Conservation (phyloP, 2,329 filamentous ascomycete genomes). For the Ceratocystis smalleyi region DNA sequence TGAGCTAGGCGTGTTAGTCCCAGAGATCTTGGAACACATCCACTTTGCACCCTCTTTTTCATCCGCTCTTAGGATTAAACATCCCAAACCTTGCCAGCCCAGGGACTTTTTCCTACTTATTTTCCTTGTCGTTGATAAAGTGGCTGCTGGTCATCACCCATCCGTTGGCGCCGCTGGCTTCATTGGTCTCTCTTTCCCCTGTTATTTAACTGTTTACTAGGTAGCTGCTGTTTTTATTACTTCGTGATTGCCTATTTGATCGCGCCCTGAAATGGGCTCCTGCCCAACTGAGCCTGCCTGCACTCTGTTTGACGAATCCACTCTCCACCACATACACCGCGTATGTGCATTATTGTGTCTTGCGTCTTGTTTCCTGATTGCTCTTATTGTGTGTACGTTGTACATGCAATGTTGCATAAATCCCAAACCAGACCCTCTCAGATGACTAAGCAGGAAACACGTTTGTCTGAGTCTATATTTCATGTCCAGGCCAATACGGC, state of each 20-base stretch:
- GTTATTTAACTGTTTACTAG: background rate
- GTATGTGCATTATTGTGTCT: background rate
- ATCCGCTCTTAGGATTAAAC: background rate
- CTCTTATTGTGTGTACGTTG: background rate
- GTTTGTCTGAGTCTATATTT: too few species aligned
- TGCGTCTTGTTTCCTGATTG: background rate
- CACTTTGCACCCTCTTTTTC: conserved; percentile 5
- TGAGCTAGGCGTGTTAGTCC: conserved; percentile 2
- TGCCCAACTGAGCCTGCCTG: background rate
- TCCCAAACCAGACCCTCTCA: background rate
- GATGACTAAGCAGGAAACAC: background rate
- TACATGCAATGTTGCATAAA: background rate
- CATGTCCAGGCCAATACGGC: too few species aligned
- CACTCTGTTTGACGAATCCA: background rate
- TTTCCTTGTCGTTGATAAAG: too few species aligned
- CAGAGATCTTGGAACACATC: background rate
- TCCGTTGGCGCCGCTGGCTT: too few species aligned
- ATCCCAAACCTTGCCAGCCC: background rate
- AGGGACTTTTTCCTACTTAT: too few species aligned
- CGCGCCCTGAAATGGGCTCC: background rate
- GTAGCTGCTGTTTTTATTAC: background rate
- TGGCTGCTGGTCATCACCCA: too few species aligned
- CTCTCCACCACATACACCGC: background rate
- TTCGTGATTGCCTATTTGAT: background rate
- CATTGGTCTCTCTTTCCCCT: background rate